Conservation (phyloP, 73 alveolate genomes). For the Blepharisma japonicum region DNA sequence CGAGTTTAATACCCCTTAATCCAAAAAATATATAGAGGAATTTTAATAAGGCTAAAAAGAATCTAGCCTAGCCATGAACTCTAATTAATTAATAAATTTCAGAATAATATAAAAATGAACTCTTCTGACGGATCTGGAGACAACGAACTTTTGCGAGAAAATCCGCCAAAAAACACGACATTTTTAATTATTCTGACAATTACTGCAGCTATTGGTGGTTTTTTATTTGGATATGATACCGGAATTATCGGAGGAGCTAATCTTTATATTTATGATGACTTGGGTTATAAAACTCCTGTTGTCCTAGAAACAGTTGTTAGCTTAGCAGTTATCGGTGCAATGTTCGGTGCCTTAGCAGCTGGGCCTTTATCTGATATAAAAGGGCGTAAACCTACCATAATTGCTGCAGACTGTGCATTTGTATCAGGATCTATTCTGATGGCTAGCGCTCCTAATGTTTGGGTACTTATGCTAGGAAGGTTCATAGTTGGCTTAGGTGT, state of each 20-base stretch:
- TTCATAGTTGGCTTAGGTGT: constrained; percentile 13
- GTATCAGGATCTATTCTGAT: background rate
- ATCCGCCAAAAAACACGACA: too few relatives aligned
- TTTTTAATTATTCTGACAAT: background rate
- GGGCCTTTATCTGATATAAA: background rate
- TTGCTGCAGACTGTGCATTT: background rate
- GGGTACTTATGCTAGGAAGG: background rate
- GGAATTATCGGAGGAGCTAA: constrained; percentile 19
- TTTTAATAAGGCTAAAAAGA: too few relatives aligned
- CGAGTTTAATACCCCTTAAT: too few relatives aligned
- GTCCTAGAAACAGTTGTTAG: background rate
- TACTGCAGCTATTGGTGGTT: constrained; percentile 18
- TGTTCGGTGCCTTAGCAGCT: background rate
- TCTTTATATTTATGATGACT: background rate
- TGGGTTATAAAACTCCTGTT: background rate
- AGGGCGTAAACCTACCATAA: constrained; percentile 9
- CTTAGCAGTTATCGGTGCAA: background rate
- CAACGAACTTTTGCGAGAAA: too few relatives aligned
- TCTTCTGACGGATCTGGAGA: too few relatives aligned
- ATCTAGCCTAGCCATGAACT: too few relatives aligned
- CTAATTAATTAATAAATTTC: too few relatives aligned
- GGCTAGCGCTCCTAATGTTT: background rate
- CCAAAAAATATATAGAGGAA: too few relatives aligned
- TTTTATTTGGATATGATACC: background rate
- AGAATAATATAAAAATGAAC: too few relatives aligned